Evolutionary conservation across 495 filamentous ascomycete genomes (phyloP), one percentile per base, ranked within the genome.

Genomic region (Hyaloscypha bicolor): DNA sequence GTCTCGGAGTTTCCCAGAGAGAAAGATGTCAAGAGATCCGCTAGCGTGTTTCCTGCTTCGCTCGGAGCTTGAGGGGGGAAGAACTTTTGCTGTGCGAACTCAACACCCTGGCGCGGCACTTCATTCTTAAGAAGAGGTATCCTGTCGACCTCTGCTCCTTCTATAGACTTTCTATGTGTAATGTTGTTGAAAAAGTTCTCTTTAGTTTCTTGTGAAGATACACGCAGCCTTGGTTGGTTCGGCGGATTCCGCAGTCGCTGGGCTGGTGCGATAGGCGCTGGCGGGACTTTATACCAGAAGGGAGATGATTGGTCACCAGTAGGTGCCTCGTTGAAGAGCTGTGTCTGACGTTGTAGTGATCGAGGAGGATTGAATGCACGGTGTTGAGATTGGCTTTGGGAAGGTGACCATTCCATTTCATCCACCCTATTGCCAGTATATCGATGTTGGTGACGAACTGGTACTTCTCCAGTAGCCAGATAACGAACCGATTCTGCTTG

Each of bases 341-440:
- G 78, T 35, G 83, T 77, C 30, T 82, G 69, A 45, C 76, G 73
- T 69, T 79, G 74, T 75, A 78, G 63, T 71, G 77, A 62, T 74
- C 69, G 52, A 77, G 25, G 29, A 31, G 78, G 73, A 71, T 73
- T 82, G 71, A 82, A 82, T 63, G 84, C 79, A 56, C 81, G 79
- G 72, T 83, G 71, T 56, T 75, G 74, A 60, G 84, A 80, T 61
- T 81, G 80, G 22, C 85, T 82, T 29, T 77, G 74, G 12, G 88
- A 87, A 3, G 93, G 92, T 25, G 88, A 86, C 93, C 93, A 96
- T 67, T 96, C 93, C 93, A 96, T 96, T 60, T 80, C 78, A 51
- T 88, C 79, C 11, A 74, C 76, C 69, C 85, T 82, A 62, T 71
- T 65, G 60, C 33, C n/a, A 62, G 72, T 45, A 31, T 39, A 14